Conservation (phyloP, 805 yeast species). For the Priceomyces haplophilus region DNA sequence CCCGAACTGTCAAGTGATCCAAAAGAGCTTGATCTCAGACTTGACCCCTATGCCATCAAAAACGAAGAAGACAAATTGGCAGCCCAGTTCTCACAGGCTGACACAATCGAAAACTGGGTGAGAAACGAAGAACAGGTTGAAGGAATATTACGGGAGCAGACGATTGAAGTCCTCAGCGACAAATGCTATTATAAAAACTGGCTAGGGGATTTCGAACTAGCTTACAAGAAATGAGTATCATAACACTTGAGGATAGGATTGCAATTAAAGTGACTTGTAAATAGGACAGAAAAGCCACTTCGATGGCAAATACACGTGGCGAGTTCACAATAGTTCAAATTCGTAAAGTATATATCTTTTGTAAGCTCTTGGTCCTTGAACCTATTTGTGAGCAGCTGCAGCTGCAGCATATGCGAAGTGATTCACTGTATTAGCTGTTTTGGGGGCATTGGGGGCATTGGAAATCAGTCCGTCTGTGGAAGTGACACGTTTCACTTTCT, state of each 20-base stretch:
- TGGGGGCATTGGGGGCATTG: neutral
- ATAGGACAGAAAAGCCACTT: neutral
- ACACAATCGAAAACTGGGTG: conserved; percentile 35
- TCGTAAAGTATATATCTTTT: no score
- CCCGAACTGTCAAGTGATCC: conserved; percentile 1
- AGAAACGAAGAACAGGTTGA: conserved; percentile 34
- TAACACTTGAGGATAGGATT: no score
- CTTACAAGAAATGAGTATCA: neutral
- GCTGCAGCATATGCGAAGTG: conserved; percentile 48
- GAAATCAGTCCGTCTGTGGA: neutral
- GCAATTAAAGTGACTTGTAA: neutral
- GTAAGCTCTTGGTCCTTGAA: no score
- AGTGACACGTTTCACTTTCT: neutral
- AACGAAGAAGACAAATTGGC: conserved; percentile 19
- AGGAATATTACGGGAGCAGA: conserved; percentile 30
- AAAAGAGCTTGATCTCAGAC: conserved; percentile 26
- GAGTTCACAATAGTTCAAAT: no score
- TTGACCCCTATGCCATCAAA: conserved; percentile 38
- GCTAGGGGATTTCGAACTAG: conserved; percentile 23
- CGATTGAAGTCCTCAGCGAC: conserved; percentile 30
- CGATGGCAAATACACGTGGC: no score
- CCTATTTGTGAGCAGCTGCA: conserved; percentile 38
- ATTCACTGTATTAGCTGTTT: conserved; percentile 14
- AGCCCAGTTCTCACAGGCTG: conserved; percentile 24
- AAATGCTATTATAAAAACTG: conserved; percentile 39